These are phyloP conservation scores for Trifolium dubium DNA, from an alignment of 306 rosid species.

Conservation along the genomic window DNA sequence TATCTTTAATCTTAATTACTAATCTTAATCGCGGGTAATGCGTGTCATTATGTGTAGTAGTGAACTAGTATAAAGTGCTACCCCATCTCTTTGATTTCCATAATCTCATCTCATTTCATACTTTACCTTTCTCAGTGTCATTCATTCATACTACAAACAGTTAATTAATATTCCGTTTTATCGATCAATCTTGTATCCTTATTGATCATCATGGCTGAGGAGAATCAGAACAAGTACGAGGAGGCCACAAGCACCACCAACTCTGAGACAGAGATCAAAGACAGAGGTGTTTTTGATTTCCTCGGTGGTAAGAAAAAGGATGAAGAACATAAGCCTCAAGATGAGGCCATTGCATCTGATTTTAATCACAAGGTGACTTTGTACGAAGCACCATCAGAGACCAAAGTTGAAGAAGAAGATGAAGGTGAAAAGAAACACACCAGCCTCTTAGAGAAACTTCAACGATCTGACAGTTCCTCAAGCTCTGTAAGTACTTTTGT, in stretches of 20 bases:
- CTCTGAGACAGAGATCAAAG: conserved; percentile 52
- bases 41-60: conserved; percentile 57
- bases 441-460: conserved; percentile 53
- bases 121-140: not conserved
- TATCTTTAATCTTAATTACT: not conserved
- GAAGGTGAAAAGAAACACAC: conserved; percentile 52
- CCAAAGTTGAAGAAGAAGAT: not conserved
- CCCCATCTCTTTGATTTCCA: conserved; percentile 24
- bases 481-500: conserved; percentile 53
- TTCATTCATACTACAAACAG: not conserved
- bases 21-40: conserved; percentile 34
- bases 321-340: conserved; percentile 50
- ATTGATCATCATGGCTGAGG: conserved; percentile 70
- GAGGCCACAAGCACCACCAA: conserved; percentile 41
- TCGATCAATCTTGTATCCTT: not conserved
- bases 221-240: conserved; percentile 53
- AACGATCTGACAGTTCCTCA: conserved; percentile 53
- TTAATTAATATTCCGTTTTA: not conserved
- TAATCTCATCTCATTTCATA: not conserved
- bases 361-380: conserved; percentile 49
- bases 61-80: conserved; percentile 2
- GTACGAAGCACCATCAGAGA: conserved; percentile 32
- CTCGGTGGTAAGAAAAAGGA: conserved; percentile 60
- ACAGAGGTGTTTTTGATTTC: conserved; percentile 77
- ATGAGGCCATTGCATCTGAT: conserved; percentile 43